Percentiles rank a stretch among this genome's conserved stretches.
Evolutionary conservation across 2,329 filamentous ascomycete species (phyloP).

Genomic region (Grosmannia clavigera): DNA sequence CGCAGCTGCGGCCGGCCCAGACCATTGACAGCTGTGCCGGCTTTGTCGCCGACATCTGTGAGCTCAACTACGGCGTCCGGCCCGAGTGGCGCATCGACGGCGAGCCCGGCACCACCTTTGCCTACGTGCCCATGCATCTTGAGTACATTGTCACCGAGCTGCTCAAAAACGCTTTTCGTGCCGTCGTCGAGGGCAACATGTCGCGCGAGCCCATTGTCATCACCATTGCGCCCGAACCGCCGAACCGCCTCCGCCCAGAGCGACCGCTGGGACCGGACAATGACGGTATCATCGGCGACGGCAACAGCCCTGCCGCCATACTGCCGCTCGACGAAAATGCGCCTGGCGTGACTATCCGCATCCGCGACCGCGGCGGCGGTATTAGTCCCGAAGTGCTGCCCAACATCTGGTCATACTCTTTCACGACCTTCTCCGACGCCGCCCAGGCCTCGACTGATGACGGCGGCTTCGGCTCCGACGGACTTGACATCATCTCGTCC

Average conservation of each 20-base stretch:
- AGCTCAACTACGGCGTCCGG: slow-evolving; percentile 85
- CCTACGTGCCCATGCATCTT: slow-evolving; percentile 88
- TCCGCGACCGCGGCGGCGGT: slow-evolving; percentile 88
- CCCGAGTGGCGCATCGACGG: slow-evolving; percentile 73
- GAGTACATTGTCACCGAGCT: slow-evolving; percentile 97
- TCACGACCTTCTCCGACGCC: slow-evolving; percentile 80
- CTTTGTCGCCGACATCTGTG: slow-evolving; percentile 92
- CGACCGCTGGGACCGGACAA: background rate
- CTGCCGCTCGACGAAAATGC: slow-evolving; percentile 49
- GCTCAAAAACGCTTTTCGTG: slow-evolving; percentile 91
- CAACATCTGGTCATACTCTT: slow-evolving; percentile 94
- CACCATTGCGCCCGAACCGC: slow-evolving; percentile 67
- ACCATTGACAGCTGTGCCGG: slow-evolving; percentile 76
- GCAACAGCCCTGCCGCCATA: slow-evolving; percentile 24
- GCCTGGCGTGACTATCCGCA: slow-evolving; percentile 86
- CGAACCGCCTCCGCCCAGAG: background rate
- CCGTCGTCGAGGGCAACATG: slow-evolving; percentile 74
- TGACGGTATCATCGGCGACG: too few relatives aligned
- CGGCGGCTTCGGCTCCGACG: slow-evolving; percentile 36
- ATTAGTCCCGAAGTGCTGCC: slow-evolving; percentile 74
- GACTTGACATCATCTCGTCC: slow-evolving; percentile 62
- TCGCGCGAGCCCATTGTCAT: slow-evolving; percentile 76
- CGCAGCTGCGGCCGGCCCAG: slow-evolving; percentile 65
- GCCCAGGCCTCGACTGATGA: slow-evolving; percentile 30
- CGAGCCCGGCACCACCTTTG: slow-evolving; percentile 76